Evolutionary conservation across 805 yeast species (phyloP), one percentile per base, ranked within the genome.

Genomic region (Metschnikowia continentalis): DNA sequence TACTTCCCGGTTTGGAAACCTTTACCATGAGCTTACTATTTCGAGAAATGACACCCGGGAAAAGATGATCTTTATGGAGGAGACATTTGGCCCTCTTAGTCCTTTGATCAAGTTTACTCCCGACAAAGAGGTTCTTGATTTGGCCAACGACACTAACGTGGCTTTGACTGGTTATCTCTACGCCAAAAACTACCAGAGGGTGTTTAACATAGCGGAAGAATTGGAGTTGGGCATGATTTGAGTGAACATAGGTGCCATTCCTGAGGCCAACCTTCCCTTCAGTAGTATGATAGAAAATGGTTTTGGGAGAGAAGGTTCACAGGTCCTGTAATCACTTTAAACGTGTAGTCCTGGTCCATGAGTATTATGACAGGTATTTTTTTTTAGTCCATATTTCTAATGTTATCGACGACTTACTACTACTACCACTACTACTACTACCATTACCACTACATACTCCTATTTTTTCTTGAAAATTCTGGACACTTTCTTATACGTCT

Each of bases 221-320:
- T 72, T 88, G 47, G 81, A 88, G 57, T 81, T 77, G 30, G 96
- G 95, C 43, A 88, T 88, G 95, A 78, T 88, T 48, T 94, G 94
- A 39, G 83, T 81, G 51, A 88, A 88, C 68, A 81, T 89, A 10
- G 94, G 94, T 30, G 70, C 79, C 10, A 79, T 88, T 49, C 80
- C 88, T 15, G 91, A 72, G 54, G 78, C 86, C 15, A 75, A 85
- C 14, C 62, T 83, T 54, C 88, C 88, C 40, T 84, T 83, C 61
- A 94, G 95, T 23, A 94, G 94, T 46, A 76, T 87, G 43, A 85
- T 85, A 62, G 81, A 84, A 67, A 82, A 88, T 35, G 95, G 92
- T 1, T 84, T 83, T 59, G 91, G 94, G 48, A 80, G 90, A 67
- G 91, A 86, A 70, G 91, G 90, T 51, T 84, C 90, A 7, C 30